Evolutionary conservation across 2,329 filamentous ascomycete genomes (phyloP).

Genomic region (Penicillium hesseltinei): DNA sequence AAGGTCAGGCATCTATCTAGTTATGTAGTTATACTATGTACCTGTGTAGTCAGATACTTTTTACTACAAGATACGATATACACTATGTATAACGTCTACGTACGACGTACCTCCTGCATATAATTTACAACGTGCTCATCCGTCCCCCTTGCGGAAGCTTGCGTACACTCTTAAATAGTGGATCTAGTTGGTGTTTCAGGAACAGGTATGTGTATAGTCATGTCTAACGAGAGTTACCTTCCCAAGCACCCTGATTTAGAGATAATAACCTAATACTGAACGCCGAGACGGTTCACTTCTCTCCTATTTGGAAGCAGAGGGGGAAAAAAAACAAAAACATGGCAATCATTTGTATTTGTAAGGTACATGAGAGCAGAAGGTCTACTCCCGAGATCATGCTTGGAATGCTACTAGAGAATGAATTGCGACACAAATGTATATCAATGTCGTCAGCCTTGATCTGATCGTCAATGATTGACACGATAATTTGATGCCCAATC

Average conservation of each 20-base stretch:
- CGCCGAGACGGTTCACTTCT: neutral
- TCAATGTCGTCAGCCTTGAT: neutral
- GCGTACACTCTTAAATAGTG: conserved; percentile 7
- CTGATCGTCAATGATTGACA: neutral
- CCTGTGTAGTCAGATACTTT: too few relatives aligned
- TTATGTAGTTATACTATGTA: too few relatives aligned
- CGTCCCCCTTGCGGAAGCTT: conserved; percentile 16
- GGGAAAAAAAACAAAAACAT: neutral
- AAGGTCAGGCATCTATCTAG: neutral
- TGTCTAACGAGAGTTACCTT: too few relatives aligned
- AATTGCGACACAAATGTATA: neutral
- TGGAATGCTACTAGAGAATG: conserved; percentile 5
- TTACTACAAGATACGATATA: neutral
- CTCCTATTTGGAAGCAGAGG: neutral
- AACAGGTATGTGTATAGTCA: neutral
- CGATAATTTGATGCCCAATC: neutral
- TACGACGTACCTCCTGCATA: neutral
- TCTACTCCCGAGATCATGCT: neutral
- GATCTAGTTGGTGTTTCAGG: neutral
- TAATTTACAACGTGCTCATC: neutral
- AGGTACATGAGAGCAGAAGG: neutral
- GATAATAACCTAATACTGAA: neutral
- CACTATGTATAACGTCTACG: neutral
- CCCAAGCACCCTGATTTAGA: too few relatives aligned
- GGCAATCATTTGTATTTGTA: neutral